A percentile compares a stretch with the other conserved stretches of the same genome.
Evolutionary conservation across 108 stramenopile genomes (phyloP).

Genomic region (Skeletonema marinoi): DNA sequence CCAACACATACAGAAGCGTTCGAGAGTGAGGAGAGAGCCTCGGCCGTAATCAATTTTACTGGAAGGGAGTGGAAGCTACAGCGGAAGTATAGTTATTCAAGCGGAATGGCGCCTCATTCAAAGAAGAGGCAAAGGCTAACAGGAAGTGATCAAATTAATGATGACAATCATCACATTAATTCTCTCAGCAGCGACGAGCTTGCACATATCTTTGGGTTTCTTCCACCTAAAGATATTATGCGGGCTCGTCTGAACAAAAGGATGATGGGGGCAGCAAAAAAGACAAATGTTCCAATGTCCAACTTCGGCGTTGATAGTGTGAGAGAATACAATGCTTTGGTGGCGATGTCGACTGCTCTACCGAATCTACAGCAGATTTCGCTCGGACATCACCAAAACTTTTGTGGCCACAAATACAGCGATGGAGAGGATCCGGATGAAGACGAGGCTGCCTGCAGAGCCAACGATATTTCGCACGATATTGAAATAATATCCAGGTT

Average conservation of each 20-base stretch:
- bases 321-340: conserved; percentile 5
- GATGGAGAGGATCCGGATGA: background rate
- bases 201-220: background rate
- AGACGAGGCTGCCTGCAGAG: background rate
- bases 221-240: background rate
- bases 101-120: too few relatives aligned
- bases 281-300: background rate
- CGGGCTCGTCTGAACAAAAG: background rate
- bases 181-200: too few relatives aligned
- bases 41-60: too few relatives aligned
- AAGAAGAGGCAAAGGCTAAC: too few relatives aligned
- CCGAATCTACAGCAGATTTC: conserved; percentile 4
- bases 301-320: background rate
- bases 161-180: too few relatives aligned
- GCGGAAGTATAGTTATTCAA: too few relatives aligned
- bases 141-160: too few relatives aligned
- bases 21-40: too few relatives aligned
- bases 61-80: too few relatives aligned
- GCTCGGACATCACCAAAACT: too few relatives aligned
- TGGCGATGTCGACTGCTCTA: background rate
- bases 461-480: background rate
- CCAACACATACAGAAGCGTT: too few relatives aligned
- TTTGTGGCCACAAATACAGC: background rate
- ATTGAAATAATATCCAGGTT: background rate
- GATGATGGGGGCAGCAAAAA: background rate